Base-by-base conservation (phyloP, 73 alveolate species). In the Paramecium sexaurelia region DNA sequence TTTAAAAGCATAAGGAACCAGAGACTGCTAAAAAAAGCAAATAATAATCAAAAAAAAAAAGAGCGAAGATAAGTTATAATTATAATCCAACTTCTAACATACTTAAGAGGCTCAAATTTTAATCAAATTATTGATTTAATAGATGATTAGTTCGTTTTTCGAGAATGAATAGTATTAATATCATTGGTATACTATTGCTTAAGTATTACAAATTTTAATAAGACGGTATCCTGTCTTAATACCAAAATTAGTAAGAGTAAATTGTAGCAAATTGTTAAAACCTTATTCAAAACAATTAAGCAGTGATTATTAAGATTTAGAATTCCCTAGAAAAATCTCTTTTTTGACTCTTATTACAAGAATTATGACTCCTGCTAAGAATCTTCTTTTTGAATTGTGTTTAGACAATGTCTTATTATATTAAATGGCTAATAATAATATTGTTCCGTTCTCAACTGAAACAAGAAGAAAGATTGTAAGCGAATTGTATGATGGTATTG, bases 101-200 rank as follows among this genome's bases (percentile, higher is more conserved):
- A 35, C 61, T 32, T 10, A 35, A 15, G 86, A 71, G 15, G 86
- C 86, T 5, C 26, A 71, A n/a, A 35, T 35, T 19, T 11, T 71
- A 2, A 71, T 37, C 43, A 71, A 71, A 71, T 35, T 71, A n/a
- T 36, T 71, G 15, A 71, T 71, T 11, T 17, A 71, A 71, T 33
- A 71, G 56, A 35, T 36, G 51, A 71, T 71, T 3, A 32, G 35
- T n/a, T 71, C 86, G 13, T 71, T 33, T 36, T 71, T 35, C 13
- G 86, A 71, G 4, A 37, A 29, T 33, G 86, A 71, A 71, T 71
- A 71, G 13, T 71, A 32, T 71, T 32, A 71, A 71, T 71, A 71
- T 71, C 86, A 71, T 36, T 71, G 86, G 86, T 71, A 71, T 37
- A 71, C 86, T 3, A 71, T 71, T 2, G 19, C 56, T 35, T 37